Percentiles rank a stretch among this genome's conserved stretches.
Evolutionary conservation across 305 asterid genomes (phyloP).

Genomic region (Nicotiana rustica): DNA sequence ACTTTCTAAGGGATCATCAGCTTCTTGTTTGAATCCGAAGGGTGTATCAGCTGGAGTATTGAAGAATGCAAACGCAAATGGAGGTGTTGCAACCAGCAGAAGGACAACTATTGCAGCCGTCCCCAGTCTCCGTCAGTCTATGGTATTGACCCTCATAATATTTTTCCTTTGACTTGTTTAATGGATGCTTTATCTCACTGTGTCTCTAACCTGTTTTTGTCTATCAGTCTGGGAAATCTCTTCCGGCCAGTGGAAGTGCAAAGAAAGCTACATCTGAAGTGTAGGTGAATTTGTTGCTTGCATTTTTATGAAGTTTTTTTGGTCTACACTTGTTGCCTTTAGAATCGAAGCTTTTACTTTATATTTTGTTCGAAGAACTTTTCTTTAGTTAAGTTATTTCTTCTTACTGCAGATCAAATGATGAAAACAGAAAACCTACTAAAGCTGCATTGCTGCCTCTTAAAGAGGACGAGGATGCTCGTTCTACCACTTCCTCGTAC

Average conservation of each 20-base stretch:
- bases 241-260: constrained; percentile 49
- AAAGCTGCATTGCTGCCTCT: constrained; percentile 41
- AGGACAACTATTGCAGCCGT: constrained; percentile 51
- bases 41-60: constrained; percentile 34
- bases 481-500: constrained; percentile 79
- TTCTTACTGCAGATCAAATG: constrained; percentile 54
- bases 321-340: background rate
- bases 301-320: background rate
- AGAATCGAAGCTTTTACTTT: background rate
- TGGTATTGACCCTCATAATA: constrained; percentile 42
- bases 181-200: background rate
- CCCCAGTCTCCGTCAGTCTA: constrained; percentile 49
- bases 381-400: constrained; percentile 25
- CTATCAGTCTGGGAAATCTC: constrained; percentile 55
- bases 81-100: constrained; percentile 39
- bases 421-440: constrained; percentile 47
- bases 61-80: constrained; percentile 42
- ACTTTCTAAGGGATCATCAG: constrained; percentile 44
- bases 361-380: background rate
- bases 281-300: constrained; percentile 50
- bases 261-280: constrained; percentile 45
- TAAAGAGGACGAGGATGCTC: constrained; percentile 70
- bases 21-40: constrained; percentile 42
- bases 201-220: background rate
- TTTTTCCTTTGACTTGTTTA: background rate